These are phyloP conservation scores for Emydomyces testavorans DNA, from an alignment of 2,329 filamentous ascomycete genomes.

Conservation along the genomic window DNA sequence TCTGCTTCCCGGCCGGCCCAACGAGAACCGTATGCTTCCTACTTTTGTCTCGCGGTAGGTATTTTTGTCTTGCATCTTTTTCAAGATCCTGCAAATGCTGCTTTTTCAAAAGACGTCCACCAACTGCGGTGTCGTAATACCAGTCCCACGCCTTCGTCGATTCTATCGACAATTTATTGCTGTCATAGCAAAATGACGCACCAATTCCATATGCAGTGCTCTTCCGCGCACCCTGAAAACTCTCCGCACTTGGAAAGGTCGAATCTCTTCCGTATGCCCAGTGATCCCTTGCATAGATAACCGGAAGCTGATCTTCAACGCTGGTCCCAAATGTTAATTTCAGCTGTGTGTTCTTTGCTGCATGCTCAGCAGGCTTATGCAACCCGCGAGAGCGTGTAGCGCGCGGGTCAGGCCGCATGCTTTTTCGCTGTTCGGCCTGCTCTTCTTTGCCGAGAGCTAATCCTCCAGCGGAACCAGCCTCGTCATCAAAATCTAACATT, in stretches of 20 bases:
- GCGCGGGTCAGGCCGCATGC: conserved; percentile 16
- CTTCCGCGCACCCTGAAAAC: conserved; percentile 23
- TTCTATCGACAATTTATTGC: conserved; percentile 36
- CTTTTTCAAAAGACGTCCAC: conserved; percentile 31
- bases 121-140: conserved; percentile 39
- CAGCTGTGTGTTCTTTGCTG: conserved; percentile 36
- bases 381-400: conserved; percentile 31
- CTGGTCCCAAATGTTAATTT: conserved; percentile 42
- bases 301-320: conserved; percentile 39
- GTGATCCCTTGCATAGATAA: conserved; percentile 39
- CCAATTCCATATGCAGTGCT: conserved; percentile 31
- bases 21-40: conserved; percentile 38
- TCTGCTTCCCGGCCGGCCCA: conserved; percentile 39
- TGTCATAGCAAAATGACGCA: conserved; percentile 34
- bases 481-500: conserved; percentile 12
- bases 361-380: conserved; percentile 26
- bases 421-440: not conserved
- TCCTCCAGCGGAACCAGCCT: conserved; percentile 6
- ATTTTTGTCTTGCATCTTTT: conserved; percentile 31
- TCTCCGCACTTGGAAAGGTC: conserved; percentile 40
- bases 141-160: conserved; percentile 41
- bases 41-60: conserved; percentile 30
- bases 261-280: conserved; percentile 40
- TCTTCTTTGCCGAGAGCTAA: not conserved
- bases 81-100: conserved; percentile 33